Evolutionary conservation across 768 basidiomycete species (phyloP), one percentile per base, ranked within the genome.

Genomic region (Lactifluus echinatus): DNA sequence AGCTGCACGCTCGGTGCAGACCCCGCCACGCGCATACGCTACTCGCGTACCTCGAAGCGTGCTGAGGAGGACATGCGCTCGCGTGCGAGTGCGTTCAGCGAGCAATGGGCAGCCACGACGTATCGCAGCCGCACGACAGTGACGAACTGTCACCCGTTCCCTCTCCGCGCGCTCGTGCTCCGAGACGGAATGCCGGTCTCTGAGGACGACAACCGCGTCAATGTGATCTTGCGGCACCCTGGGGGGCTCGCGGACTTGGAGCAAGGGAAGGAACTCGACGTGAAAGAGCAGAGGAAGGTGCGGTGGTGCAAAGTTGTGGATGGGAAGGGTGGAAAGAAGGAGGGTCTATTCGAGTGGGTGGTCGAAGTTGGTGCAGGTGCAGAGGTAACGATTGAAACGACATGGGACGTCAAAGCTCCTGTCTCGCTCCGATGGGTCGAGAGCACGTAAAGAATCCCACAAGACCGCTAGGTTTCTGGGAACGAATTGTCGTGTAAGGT

Each of bases 301-400:
- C 61, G 62, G 51, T 74, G 73, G 74, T 63, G 67, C 57, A 71
- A 71, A 44, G 59, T 67, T 7, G 70, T 70, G 1, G 73, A 76
- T 63, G 74, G 74, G 52, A 76, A 75, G 56, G 74, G 74, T 3
- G 79, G 76, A 1, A 74, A 77, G 68, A 78, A 78, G 68, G 76
- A 81, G 44, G 83, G 83, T 2, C 72, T 72, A 56, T 78, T 78
- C 63, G 79, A 81, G 66, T 84, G 81, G 81, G 70, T 68, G 55
- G 72, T 75, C 67, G 72, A 67, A 24, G 67, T 82, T 29, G 73
- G 68, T 7, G 72, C 71, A 15, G 77, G 75, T 14, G 70, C 69
- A 53, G 75, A 74, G 62, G 67, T 78, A 17, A 66, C 66, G 11
- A 62, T 84, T 17, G 71, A 76, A 50, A 72, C 78, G 1, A 70